phyloP scores from a whole-genome alignment of 345 rosid species.

The Melaleuca quinquenervia region DNA sequence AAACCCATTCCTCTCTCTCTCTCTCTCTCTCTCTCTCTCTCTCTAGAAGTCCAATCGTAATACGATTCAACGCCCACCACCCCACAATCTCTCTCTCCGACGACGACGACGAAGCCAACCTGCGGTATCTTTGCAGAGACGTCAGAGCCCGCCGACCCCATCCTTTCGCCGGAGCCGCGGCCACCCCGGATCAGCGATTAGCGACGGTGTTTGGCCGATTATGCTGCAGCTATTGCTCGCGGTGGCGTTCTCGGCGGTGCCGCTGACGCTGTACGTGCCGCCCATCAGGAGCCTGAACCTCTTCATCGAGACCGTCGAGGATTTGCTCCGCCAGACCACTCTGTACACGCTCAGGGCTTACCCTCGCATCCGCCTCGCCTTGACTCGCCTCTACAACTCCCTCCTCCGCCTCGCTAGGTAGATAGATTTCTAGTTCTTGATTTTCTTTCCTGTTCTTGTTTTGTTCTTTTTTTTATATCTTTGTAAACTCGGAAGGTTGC shows the following conservation, averaged over 20 bases:
- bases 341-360: constrained; percentile 14
- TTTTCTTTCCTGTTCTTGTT: neutral
- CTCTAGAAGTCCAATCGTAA: neutral
- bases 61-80: neutral
- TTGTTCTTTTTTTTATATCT: neutral
- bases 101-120: neutral
- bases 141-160: too few species aligned
- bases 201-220: constrained; percentile 1
- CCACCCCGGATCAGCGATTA: neutral
- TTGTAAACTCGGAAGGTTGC: neutral
- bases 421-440: neutral
- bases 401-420: neutral
- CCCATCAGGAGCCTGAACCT: constrained; percentile 28
- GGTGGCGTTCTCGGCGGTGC: constrained; percentile 38
- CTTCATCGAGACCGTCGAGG: constrained; percentile 25
- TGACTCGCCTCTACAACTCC: constrained; percentile 10
- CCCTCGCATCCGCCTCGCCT: constrained; percentile 24
- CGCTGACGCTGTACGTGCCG: constrained; percentile 33
- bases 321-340: constrained; percentile 12
- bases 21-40: neutral
- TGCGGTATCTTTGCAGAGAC: neutral
- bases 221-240: constrained; percentile 26
- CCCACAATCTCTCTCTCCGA: neutral
- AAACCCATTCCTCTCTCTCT: neutral
- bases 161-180: neutral